These are phyloP conservation scores for Zygosaccharomyces gambellarensis DNA, from an alignment of 805 yeast genomes.

Conservation along the genomic window DNA sequence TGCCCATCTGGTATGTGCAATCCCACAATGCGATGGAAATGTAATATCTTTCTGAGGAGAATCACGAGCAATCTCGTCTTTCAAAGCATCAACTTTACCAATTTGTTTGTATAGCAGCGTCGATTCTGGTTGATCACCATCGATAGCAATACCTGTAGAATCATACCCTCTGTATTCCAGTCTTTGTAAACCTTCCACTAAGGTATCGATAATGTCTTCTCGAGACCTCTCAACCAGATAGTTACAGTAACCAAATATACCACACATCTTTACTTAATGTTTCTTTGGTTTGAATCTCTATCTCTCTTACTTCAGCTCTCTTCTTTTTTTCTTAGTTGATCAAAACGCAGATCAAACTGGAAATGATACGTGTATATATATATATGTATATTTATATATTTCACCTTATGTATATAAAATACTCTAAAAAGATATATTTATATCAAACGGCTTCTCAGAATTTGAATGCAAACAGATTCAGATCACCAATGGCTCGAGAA, in stretches of 20 bases:
- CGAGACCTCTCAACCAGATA: constrained; percentile 86
- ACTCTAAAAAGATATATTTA: neutral
- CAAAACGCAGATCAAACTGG: neutral
- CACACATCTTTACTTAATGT: constrained; percentile 48
- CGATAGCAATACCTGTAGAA: constrained; percentile 94
- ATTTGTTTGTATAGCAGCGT: constrained; percentile 73
- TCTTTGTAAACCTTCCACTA: constrained; percentile 80
- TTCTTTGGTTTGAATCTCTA: neutral
- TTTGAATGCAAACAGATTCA: neutral
- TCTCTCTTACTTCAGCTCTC: neutral
- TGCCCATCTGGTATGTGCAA: constrained; percentile 99
- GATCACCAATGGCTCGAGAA: neutral
- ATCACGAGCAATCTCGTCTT: constrained; percentile 50
- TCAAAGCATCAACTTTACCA: constrained; percentile 86
- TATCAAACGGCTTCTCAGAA: constrained; percentile 1
- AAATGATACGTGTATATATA: constrained; percentile 1
- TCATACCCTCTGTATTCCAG: constrained; percentile 98
- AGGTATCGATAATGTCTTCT: constrained; percentile 86
- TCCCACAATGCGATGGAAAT: constrained; percentile 85
- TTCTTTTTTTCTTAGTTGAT: neutral
- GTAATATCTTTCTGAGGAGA: constrained; percentile 56
- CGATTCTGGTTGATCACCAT: constrained; percentile 74
- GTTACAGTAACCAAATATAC: constrained; percentile 97
- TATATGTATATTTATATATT: neutral
- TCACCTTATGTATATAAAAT: neutral